Conservation (phyloP, 208 protist species). For the Leishmania major region DNA sequence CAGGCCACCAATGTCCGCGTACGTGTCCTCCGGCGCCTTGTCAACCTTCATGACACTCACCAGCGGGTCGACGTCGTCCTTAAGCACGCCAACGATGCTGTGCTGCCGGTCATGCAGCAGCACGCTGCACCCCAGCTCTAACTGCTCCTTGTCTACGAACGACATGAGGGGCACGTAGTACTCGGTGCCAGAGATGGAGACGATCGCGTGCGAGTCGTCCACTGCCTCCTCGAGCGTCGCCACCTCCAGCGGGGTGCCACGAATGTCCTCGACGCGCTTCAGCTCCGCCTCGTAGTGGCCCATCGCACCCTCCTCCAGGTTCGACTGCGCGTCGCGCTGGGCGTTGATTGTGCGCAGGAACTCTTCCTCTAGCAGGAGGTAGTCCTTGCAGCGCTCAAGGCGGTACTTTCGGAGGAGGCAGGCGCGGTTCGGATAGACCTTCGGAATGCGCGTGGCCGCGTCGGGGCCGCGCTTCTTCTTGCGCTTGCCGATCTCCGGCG, state of each 20-base stretch:
- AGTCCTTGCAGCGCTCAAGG: constrained; percentile 99
- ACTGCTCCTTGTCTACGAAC: constrained; percentile 99
- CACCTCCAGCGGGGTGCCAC: constrained; percentile 98
- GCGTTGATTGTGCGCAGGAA: constrained; percentile 95
- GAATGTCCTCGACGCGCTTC: constrained; percentile 97
- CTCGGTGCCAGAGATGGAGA: constrained; percentile 96
- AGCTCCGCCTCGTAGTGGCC: constrained; percentile 94
- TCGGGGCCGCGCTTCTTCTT: constrained; percentile 89
- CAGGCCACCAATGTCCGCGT: constrained; percentile 99
- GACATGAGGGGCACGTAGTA: constrained; percentile 99
- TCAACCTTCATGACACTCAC: constrained; percentile 99
- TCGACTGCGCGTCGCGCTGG: constrained; percentile 81
- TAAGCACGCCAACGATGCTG: constrained; percentile 98
- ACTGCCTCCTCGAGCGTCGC: constrained; percentile 99
- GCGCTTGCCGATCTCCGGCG: constrained; percentile 92
- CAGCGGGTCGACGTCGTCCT: constrained; percentile 98
- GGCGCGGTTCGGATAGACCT: constrained; percentile 95
- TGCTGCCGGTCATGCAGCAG: constrained; percentile 97
- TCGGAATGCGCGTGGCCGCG: constrained; percentile 73
- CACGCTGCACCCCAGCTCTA: constrained; percentile 98
- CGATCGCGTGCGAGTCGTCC: constrained; percentile 99
- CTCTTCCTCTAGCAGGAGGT: constrained; percentile 99
- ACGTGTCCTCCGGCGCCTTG: constrained; percentile 99
- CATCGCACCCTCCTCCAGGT: constrained; percentile 79
- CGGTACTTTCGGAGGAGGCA: constrained; percentile 98